phyloP scores from a whole-genome alignment of 257 asterid species.

The Salvia rosmarinus region DNA sequence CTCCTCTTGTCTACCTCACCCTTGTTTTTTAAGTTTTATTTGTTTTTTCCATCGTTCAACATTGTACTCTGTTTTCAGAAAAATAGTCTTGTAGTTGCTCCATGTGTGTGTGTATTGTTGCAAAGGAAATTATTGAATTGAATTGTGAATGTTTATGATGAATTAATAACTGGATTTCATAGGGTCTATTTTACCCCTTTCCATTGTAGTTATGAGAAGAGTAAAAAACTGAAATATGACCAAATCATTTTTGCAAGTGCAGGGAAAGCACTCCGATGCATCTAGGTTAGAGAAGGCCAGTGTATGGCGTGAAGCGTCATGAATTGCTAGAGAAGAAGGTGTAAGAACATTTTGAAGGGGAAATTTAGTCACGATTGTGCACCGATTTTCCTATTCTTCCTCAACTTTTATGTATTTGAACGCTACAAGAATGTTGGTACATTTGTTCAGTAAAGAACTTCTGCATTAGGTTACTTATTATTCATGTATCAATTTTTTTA shows the following conservation, averaged over 20 bases:
- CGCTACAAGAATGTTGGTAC: constrained; percentile 90
- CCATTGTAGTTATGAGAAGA: not conserved
- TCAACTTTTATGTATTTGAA: constrained; percentile 79
- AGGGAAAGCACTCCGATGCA: constrained; percentile 78
- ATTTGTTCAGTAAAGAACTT: constrained; percentile 46
- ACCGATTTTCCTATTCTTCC: constrained; percentile 83
- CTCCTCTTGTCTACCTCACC: constrained; percentile 89
- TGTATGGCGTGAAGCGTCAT: constrained; percentile 73
- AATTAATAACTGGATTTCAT: not conserved
- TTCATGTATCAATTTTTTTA: not conserved
- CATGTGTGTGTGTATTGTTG: not conserved
- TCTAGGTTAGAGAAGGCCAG: constrained; percentile 59
- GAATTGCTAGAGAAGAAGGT: constrained; percentile 76
- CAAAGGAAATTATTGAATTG: not conserved
- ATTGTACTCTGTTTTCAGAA: not conserved
- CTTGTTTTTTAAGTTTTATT: constrained; percentile 70
- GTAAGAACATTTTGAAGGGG: constrained; percentile 85
- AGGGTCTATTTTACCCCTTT: not conserved
- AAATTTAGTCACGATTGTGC: constrained; percentile 80
- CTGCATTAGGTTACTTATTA: not conserved
- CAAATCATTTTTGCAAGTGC: constrained; percentile 46
- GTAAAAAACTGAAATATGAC: not conserved
- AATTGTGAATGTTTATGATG: not conserved
- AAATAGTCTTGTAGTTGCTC: not conserved
- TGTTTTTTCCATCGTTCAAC: not conserved